These are phyloP conservation scores for Hordeum pubiflorum DNA, from an alignment of 202 grass and related monocot genomes.

Conservation along the genomic window DNA sequence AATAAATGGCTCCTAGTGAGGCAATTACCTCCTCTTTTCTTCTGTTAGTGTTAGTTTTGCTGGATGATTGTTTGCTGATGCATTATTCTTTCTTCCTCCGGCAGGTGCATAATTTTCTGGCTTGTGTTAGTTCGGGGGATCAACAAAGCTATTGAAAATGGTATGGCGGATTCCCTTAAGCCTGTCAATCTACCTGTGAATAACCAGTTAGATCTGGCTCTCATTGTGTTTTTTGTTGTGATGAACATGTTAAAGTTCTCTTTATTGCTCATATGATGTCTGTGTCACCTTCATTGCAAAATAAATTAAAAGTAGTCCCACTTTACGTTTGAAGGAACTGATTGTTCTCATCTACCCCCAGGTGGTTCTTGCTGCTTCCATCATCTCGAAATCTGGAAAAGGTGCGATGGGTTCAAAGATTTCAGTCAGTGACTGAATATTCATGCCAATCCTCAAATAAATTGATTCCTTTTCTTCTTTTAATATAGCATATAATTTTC, in stretches of 20 bases:
- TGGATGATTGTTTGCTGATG: background rate
- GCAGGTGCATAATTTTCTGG: background rate
- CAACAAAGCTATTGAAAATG: slow-evolving; percentile 27
- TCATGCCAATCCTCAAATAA: background rate
- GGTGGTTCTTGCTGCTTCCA: slow-evolving; percentile 80
- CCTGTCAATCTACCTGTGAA: background rate
- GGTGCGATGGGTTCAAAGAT: slow-evolving; percentile 23
- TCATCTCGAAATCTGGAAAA: slow-evolving; percentile 74
- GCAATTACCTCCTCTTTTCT: background rate
- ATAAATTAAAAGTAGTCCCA: background rate
- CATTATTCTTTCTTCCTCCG: background rate
- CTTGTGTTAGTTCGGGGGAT: background rate
- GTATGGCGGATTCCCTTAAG: slow-evolving; percentile 1
- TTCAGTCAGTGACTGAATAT: slow-evolving; percentile 12
- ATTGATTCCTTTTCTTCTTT: background rate
- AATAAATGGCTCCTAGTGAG: background rate
- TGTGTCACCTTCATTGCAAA: background rate
- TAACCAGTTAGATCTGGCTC: background rate
- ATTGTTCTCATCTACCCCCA: slow-evolving; percentile 24
- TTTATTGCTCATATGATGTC: background rate
- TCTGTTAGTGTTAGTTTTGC: background rate
- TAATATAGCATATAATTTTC: background rate
- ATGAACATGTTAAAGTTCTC: background rate
- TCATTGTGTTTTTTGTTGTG: background rate
- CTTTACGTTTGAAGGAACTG: background rate